phyloP scores from a whole-genome alignment of 805 yeast genomes.

The Wickerhamiella sergipiensis region DNA sequence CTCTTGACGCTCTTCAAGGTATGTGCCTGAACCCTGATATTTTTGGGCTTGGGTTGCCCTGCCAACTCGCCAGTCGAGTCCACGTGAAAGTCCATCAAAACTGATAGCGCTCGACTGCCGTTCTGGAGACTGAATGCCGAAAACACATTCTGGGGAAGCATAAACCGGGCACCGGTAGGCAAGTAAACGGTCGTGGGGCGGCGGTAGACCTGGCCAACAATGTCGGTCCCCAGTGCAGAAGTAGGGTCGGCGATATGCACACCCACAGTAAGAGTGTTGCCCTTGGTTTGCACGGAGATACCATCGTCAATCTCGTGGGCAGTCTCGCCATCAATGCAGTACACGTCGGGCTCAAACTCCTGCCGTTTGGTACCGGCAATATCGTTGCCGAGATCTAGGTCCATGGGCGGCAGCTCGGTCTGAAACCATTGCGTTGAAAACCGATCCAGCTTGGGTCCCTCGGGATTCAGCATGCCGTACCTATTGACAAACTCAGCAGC shows the following conservation, averaged over 20 bases:
- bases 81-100: not conserved
- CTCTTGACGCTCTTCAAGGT: slow-evolving; percentile 33
- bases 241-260: slow-evolving; percentile 84
- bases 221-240: slow-evolving; percentile 34
- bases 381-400: not conserved
- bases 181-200: slow-evolving; percentile 58
- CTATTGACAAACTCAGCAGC: not conserved
- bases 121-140: slow-evolving; percentile 39
- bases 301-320: slow-evolving; percentile 96
- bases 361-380: not conserved
- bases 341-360: slow-evolving; percentile 26
- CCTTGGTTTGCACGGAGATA: slow-evolving; percentile 36
- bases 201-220: slow-evolving; percentile 44
- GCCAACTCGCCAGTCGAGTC: not conserved
- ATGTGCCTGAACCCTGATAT: slow-evolving; percentile 29
- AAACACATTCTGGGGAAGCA: slow-evolving; percentile 53
- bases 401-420: not conserved
- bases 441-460: slow-evolving; percentile 4
- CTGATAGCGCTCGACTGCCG: slow-evolving; percentile 25
- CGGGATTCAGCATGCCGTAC: not conserved
- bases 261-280: slow-evolving; percentile 29
- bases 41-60: slow-evolving; percentile 24
- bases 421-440: slow-evolving; percentile 1
- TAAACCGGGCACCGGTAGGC: slow-evolving; percentile 49
- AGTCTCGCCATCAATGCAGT: slow-evolving; percentile 65